Conservation (phyloP, 768 basidiomycete genomes). For the Dioszegia crocea region DNA sequence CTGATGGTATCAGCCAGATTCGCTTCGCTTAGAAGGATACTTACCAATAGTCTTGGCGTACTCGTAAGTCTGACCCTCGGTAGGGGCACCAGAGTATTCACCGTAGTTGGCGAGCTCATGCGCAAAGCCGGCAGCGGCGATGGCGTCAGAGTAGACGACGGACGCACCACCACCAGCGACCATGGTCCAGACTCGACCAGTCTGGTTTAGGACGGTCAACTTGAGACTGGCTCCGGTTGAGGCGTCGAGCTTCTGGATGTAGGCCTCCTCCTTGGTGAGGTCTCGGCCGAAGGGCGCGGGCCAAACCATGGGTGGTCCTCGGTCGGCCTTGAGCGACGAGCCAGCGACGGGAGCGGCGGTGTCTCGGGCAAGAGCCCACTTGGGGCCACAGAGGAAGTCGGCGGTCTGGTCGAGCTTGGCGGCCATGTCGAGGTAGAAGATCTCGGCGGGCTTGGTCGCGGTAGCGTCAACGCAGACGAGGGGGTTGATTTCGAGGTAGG, state of each 20-base stretch:
- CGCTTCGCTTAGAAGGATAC: slow-evolving; percentile 40
- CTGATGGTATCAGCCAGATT: slow-evolving; percentile 46
- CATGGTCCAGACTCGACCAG: slow-evolving; percentile 99
- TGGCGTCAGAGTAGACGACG: slow-evolving; percentile 59
- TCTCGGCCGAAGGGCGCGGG: slow-evolving; percentile 91
- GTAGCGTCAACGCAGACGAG: slow-evolving; percentile 85
- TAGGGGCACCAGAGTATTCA: slow-evolving; percentile 97
- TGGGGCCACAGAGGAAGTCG: slow-evolving; percentile 94
- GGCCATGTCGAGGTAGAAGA: slow-evolving; percentile 98
- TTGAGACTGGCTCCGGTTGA: slow-evolving; percentile 98
- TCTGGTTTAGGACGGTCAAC: slow-evolving; percentile 89
- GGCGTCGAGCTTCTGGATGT: slow-evolving; percentile 95
- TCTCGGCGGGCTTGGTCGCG: slow-evolving; percentile 64
- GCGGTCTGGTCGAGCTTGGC: slow-evolving; percentile 99
- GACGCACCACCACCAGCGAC: slow-evolving; percentile 78
- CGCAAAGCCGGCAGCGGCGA: slow-evolving; percentile 88
- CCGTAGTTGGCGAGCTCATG: slow-evolving; percentile 99
- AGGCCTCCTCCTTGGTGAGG: slow-evolving; percentile 97
- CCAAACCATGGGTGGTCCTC: slow-evolving; percentile 89
- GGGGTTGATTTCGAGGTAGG: slow-evolving; percentile 99
- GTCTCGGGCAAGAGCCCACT: slow-evolving; percentile 97
- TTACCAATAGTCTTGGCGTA: slow-evolving; percentile 95
- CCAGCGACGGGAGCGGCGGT: slow-evolving; percentile 53
- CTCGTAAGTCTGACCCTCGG: slow-evolving; percentile 97
- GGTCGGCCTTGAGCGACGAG: slow-evolving; percentile 67